Evolutionary conservation across 1,284 basidiomycete species (phyloP).

Genomic region (Veloboletus limbatus): DNA sequence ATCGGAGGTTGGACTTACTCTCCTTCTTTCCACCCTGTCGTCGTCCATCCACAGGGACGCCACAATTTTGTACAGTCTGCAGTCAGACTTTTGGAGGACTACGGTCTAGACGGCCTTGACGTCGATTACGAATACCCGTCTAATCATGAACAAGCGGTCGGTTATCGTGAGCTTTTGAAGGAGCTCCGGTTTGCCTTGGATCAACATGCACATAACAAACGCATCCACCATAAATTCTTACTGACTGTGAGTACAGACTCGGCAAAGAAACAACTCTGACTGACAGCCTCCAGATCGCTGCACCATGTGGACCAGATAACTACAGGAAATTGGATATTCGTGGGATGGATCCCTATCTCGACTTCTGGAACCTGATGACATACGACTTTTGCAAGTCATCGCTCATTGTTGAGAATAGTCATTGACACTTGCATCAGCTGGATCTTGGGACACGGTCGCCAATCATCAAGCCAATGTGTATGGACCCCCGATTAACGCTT

Average conservation of each 20-base stretch:
- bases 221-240: conserved; percentile 61
- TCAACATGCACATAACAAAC: conserved; percentile 58
- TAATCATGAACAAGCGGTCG: conserved; percentile 65
- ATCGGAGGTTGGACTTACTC: conserved; percentile 94
- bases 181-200: conserved; percentile 73
- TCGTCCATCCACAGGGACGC: conserved; percentile 60
- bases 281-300: conserved; percentile 64
- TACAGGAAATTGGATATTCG: conserved; percentile 74
- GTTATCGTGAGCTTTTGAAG: conserved; percentile 68
- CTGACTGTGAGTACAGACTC: conserved; percentile 57
- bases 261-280: neutral
- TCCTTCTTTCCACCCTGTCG: conserved; percentile 72
- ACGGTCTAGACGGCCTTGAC: conserved; percentile 71
- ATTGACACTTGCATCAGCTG: conserved; percentile 45
- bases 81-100: conserved; percentile 80
- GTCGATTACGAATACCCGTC: conserved; percentile 86
- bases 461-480: conserved; percentile 91
- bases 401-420: conserved; percentile 12
- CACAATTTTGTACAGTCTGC: conserved; percentile 77
- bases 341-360: conserved; percentile 86
- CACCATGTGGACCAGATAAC: conserved; percentile 89
- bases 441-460: conserved; percentile 75
- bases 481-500: conserved; percentile 61
- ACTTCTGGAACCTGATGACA: conserved; percentile 98
- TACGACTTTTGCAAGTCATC: conserved; percentile 69